Evolutionary conservation across 1,284 basidiomycete species (phyloP).

Genomic region (Peniophora sp.): DNA sequence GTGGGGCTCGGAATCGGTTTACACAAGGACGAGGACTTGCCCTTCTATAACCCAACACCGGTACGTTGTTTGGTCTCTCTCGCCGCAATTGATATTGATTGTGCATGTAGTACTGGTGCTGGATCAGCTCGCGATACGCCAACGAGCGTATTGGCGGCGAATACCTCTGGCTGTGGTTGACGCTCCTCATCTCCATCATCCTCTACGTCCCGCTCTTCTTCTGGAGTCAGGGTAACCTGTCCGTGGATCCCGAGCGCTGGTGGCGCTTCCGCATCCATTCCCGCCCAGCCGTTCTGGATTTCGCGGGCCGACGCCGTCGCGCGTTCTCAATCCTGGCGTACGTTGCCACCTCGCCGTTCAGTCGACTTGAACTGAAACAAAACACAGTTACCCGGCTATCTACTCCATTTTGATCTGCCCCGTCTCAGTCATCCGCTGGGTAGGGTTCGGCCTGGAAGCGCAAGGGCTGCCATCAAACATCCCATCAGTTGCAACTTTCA

Average conservation of each 20-base stretch:
- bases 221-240: constrained; percentile 23
- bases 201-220: constrained; percentile 31
- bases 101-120: constrained; percentile 36
- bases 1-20: constrained; percentile 13
- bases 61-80: constrained; percentile 5
- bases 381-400: constrained; percentile 32
- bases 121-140: constrained; percentile 31
- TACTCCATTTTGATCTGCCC: constrained; percentile 8
- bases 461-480: constrained; percentile 12
- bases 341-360: constrained; percentile 14
- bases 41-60: constrained; percentile 12
- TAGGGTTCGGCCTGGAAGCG: constrained; percentile 21
- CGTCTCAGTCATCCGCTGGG: constrained; percentile 31
- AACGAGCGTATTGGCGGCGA: constrained; percentile 37
- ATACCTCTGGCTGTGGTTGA: constrained; percentile 44
- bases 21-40: constrained; percentile 10
- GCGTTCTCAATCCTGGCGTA: constrained; percentile 43
- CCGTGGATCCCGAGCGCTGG: constrained; percentile 11
- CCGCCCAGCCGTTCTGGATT: neutral
- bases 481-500: constrained; percentile 33
- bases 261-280: constrained; percentile 3
- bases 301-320: constrained; percentile 12
- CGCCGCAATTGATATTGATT: neutral
- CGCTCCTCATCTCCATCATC: constrained; percentile 29
- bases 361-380: neutral